Evolutionary conservation across 495 filamentous ascomycete genomes (phyloP).

Genomic region (Lasiosphaeria hispida): DNA sequence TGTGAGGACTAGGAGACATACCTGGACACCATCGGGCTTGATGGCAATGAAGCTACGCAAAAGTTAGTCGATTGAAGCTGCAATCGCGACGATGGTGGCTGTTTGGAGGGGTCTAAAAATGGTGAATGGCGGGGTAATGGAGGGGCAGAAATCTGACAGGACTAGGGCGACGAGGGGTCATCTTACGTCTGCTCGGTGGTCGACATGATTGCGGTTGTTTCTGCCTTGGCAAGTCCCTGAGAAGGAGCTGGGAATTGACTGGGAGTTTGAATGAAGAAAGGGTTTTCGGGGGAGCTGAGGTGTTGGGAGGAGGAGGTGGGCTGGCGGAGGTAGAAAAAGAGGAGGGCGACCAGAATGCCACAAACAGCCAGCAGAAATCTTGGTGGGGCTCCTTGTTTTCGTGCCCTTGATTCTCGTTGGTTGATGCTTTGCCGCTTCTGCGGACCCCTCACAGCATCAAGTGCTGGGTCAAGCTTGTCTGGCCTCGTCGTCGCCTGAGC

Average conservation of each 20-base stretch:
- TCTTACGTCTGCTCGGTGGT: conserved; percentile 88
- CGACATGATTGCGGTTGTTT: conserved; percentile 64
- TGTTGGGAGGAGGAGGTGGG: conserved; percentile 11
- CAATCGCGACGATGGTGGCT: conserved; percentile 1
- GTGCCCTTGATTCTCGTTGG: conserved; percentile 14
- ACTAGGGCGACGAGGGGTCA: conserved; percentile 9
- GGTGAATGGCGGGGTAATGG: conserved; percentile 31
- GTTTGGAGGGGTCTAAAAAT: conserved; percentile 7
- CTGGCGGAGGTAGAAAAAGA: conserved; percentile 24
- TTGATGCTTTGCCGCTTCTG: conserved; percentile 1
- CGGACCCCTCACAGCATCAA: conserved; percentile 1
- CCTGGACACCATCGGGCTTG: conserved; percentile 99
- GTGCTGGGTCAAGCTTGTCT: neutral
- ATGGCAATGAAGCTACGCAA: conserved; percentile 89
- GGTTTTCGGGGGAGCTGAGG: conserved; percentile 4
- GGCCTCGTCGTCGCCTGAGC: too few species aligned
- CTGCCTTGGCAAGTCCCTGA: conserved; percentile 33
- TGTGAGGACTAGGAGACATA: conserved; percentile 50
- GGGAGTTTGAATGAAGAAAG: conserved; percentile 23
- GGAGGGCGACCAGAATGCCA: conserved; percentile 19
- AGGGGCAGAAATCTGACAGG: conserved; percentile 18
- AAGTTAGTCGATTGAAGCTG: conserved; percentile 47
- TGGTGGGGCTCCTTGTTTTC: conserved; percentile 2
- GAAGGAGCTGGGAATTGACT: conserved; percentile 37
- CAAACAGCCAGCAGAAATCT: conserved; percentile 15